phyloP scores from a whole-genome alignment of 176 grass and related monocot species.

The Elaeis guineensis region DNA sequence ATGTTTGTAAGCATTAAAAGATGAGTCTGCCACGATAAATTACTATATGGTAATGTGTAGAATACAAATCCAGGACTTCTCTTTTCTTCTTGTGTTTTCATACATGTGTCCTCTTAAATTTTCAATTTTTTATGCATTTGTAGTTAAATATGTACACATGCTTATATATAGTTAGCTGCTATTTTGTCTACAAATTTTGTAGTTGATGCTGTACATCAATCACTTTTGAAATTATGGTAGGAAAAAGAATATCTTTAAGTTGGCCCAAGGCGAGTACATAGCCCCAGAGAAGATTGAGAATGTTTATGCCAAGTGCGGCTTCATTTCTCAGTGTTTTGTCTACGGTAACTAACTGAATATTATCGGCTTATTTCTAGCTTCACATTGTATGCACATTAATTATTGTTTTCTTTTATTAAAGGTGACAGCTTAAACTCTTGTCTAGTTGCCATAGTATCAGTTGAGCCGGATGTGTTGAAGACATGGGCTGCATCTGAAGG shows the following conservation, averaged over 20 bases:
- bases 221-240: slow-evolving; percentile 26
- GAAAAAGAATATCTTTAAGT: slow-evolving; percentile 99
- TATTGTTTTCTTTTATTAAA: slow-evolving; percentile 19
- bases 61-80: too few relatives aligned
- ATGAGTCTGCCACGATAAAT: too few relatives aligned
- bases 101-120: too few relatives aligned
- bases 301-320: slow-evolving; percentile 93
- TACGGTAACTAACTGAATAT: slow-evolving; percentile 44
- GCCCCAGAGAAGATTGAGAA: slow-evolving; percentile 97
- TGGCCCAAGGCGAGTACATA: slow-evolving; percentile 97
- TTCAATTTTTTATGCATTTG: too few relatives aligned
- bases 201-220: not conserved
- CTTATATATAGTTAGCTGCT: too few relatives aligned
- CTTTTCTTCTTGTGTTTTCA: too few relatives aligned
- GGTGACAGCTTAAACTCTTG: slow-evolving; percentile 96
- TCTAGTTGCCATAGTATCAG: slow-evolving; percentile 63
- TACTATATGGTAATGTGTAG: too few relatives aligned
- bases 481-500: slow-evolving; percentile 79
- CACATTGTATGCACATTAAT: too few relatives aligned
- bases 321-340: slow-evolving; percentile 86
- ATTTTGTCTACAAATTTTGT: too few relatives aligned
- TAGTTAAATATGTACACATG: too few relatives aligned
- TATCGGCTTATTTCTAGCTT: too few relatives aligned
- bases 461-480: slow-evolving; percentile 72
- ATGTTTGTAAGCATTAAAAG: too few relatives aligned